A percentile compares a stretch with the other conserved stretches of the same genome.
Evolutionary conservation across 441 rosid species (phyloP).

Genomic region (Populus hybrid): DNA sequence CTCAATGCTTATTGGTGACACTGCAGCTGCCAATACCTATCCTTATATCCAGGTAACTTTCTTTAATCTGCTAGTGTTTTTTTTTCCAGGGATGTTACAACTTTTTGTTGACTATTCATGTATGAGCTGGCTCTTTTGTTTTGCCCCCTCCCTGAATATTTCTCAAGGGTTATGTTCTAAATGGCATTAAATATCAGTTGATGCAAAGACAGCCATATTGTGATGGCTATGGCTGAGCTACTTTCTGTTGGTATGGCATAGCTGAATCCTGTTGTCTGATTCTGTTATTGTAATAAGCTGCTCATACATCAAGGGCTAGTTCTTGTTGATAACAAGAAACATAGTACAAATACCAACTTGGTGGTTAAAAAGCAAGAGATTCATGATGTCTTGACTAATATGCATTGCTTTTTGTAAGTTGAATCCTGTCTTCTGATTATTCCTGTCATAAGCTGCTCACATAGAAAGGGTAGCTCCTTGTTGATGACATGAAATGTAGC

Average conservation of each 20-base stretch:
- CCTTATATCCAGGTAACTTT: slow-evolving; percentile 85
- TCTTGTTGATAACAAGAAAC: background rate
- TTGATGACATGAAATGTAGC: background rate
- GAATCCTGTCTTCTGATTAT: background rate
- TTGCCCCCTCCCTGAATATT: too few relatives aligned
- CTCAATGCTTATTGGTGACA: slow-evolving; percentile 94
- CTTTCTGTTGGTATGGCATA: background rate
- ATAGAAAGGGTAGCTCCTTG: background rate
- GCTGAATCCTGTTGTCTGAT: background rate
- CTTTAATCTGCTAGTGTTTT: background rate
- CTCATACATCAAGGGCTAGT: background rate
- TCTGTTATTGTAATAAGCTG: background rate
- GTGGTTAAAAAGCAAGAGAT: background rate
- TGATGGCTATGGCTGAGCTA: background rate
- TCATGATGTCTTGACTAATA: background rate
- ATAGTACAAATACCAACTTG: background rate
- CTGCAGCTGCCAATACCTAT: slow-evolving; percentile 95
- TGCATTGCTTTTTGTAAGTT: background rate
- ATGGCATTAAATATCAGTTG: background rate
- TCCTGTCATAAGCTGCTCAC: background rate
- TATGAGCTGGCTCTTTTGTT: too few relatives aligned
- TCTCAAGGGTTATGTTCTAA: background rate
- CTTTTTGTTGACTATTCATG: too few relatives aligned
- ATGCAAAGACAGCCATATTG: background rate
- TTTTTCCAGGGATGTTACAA: background rate